Conservation (phyloP, 768 basidiomycete species). For the Gloeostereum incarnatum region DNA sequence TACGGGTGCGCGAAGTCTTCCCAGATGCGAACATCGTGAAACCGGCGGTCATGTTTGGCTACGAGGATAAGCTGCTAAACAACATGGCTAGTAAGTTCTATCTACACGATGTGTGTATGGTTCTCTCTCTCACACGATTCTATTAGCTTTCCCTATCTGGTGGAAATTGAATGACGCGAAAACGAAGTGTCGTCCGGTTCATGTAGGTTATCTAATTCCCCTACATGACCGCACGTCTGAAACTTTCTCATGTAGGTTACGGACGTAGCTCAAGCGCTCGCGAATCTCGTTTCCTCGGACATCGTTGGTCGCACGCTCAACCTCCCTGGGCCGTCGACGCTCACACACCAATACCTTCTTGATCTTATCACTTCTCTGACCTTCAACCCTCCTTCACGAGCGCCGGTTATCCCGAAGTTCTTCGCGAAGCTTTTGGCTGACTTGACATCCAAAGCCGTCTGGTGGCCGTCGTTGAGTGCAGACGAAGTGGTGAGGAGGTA, state of each 20-base stretch:
- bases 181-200: slow-evolving; percentile 85
- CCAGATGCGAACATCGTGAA: slow-evolving; percentile 82
- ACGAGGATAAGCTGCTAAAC: slow-evolving; percentile 90
- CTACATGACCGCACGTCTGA: neutral
- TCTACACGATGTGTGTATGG: slow-evolving; percentile 4
- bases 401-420: slow-evolving; percentile 68
- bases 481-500: slow-evolving; percentile 88
- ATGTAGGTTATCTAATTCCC: slow-evolving; percentile 39
- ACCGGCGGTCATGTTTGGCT: slow-evolving; percentile 83
- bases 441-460: slow-evolving; percentile 56
- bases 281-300: slow-evolving; percentile 60
- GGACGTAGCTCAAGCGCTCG: slow-evolving; percentile 88
- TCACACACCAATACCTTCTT: slow-evolving; percentile 75
- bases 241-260: slow-evolving; percentile 48
- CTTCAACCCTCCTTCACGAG: slow-evolving; percentile 62
- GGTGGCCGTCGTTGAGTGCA: slow-evolving; percentile 90
- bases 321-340: slow-evolving; percentile 83
- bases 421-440: slow-evolving; percentile 54
- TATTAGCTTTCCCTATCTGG: slow-evolving; percentile 79
- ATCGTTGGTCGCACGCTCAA: slow-evolving; percentile 60
- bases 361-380: slow-evolving; percentile 75
- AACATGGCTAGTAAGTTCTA: slow-evolving; percentile 75
- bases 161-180: slow-evolving; percentile 88
- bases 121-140: slow-evolving; percentile 5
- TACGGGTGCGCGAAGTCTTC: slow-evolving; percentile 75